Percentiles rank a stretch among this genome's conserved stretches.
Conservation (phyloP, 2,329 filamentous ascomycete genomes). For the Simplicillium sp. region DNA sequence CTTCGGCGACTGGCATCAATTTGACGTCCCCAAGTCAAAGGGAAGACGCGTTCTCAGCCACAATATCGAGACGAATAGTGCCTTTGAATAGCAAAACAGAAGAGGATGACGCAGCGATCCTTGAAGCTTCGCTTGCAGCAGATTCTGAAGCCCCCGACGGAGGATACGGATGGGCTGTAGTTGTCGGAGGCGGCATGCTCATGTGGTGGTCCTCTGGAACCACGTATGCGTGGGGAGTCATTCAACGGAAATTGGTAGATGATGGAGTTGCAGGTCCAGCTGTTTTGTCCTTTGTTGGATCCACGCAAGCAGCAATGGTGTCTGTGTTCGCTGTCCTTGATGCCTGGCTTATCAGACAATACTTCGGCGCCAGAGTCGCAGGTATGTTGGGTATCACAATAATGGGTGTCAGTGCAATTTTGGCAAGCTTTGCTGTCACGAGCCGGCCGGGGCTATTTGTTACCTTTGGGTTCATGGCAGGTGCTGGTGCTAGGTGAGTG, state of each 20-base stretch:
- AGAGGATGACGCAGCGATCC: no score
- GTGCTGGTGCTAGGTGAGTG: constrained; percentile 20
- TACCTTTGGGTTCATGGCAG: constrained; percentile 36
- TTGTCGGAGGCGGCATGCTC: constrained; percentile 34
- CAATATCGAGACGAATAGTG: no score
- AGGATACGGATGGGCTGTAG: constrained; percentile 41
- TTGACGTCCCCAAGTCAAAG: no score
- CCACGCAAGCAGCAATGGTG: constrained; percentile 30
- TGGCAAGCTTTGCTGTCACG: constrained; percentile 2
- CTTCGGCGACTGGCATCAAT: no score
- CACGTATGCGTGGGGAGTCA: constrained; percentile 46
- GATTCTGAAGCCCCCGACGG: constrained; percentile 36
- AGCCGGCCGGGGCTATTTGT: constrained; percentile 28
- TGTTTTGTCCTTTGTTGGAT: constrained; percentile 47
- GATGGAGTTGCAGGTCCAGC: constrained; percentile 32
- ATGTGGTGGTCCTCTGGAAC: constrained; percentile 44
- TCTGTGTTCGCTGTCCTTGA: constrained; percentile 37
- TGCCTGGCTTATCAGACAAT: constrained; percentile 33
- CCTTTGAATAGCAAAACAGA: no score
- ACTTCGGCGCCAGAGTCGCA: constrained; percentile 19
- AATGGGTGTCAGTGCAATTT: constrained; percentile 30
- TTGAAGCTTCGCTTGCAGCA: no score
- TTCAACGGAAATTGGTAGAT: constrained; percentile 42
- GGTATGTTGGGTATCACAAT: constrained; percentile 35
- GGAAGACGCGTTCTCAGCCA: no score